phyloP scores from a whole-genome alignment of 2,329 filamentous ascomycete genomes.

The Phyllosticta capitalensis region DNA sequence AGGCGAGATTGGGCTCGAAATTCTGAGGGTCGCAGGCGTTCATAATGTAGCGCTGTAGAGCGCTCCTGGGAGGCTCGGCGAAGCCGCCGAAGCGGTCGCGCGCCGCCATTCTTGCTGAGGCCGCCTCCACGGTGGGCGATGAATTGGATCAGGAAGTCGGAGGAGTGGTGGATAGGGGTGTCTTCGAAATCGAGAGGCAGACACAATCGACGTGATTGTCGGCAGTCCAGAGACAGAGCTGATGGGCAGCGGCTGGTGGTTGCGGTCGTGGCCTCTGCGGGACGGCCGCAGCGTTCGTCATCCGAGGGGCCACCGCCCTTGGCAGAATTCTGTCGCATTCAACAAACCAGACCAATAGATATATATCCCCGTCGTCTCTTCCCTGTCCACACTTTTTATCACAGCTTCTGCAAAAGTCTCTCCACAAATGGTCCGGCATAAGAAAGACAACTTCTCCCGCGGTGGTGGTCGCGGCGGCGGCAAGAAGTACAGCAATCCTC shows the following conservation, averaged over 20 bases:
- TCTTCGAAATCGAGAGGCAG: neutral
- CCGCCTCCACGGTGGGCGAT: constrained; percentile 62
- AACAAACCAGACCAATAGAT: no score
- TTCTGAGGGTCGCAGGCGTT: constrained; percentile 95
- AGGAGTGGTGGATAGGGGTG: neutral
- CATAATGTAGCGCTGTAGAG: constrained; percentile 89
- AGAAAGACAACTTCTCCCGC: constrained; percentile 72
- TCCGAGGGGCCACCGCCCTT: no score
- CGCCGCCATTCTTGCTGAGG: constrained; percentile 88
- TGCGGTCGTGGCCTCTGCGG: no score
- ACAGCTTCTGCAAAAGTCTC: neutral
- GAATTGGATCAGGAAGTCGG: neutral
- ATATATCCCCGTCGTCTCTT: no score
- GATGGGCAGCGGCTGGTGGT: neutral
- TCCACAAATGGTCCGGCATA: constrained; percentile 75
- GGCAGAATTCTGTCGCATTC: no score
- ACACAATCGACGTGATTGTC: neutral
- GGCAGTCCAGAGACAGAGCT: neutral
- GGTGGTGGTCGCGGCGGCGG: constrained; percentile 30
- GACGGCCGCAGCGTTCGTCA: no score
- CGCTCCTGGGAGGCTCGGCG: constrained; percentile 68
- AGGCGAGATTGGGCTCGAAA: constrained; percentile 92
- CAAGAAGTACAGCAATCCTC: constrained; percentile 56
- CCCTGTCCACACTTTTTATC: no score
- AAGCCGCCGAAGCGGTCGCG: constrained; percentile 86